Conservation (phyloP, 2,329 filamentous ascomycete species). For the Teratosphaeriaceae sp. region DNA sequence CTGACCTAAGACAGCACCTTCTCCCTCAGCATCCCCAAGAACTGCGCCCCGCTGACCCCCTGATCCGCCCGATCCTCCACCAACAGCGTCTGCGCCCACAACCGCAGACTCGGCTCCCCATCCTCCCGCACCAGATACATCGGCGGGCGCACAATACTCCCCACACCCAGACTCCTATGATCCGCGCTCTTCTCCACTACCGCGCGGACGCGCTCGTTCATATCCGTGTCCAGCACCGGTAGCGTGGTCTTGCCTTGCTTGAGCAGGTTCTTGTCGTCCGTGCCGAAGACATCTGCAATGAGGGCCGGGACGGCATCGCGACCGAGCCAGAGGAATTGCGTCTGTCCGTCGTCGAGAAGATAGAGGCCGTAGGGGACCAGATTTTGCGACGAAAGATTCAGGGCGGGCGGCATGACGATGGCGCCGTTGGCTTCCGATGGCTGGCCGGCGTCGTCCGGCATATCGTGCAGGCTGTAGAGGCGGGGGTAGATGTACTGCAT, state of each 20-base stretch:
- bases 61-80: slow-evolving; percentile 95
- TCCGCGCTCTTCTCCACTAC: slow-evolving; percentile 91
- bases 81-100: slow-evolving; percentile 94
- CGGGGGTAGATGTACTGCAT: slow-evolving; percentile 75
- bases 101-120: slow-evolving; percentile 86
- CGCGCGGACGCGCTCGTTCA: slow-evolving; percentile 87
- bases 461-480: slow-evolving; percentile 80
- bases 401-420: slow-evolving; percentile 74
- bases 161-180: slow-evolving; percentile 77
- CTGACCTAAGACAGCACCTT: slow-evolving; percentile 62
- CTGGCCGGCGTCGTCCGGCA: slow-evolving; percentile 87
- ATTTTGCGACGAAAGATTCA: slow-evolving; percentile 83
- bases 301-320: slow-evolving; percentile 88
- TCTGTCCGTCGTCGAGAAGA: slow-evolving; percentile 94
- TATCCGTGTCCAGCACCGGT: slow-evolving; percentile 87
- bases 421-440: slow-evolving; percentile 81
- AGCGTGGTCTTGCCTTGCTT: slow-evolving; percentile 86
- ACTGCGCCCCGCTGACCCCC: slow-evolving; percentile 86
- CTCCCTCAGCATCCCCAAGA: slow-evolving; percentile 85
- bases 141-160: slow-evolving; percentile 87
- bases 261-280: slow-evolving; percentile 73
- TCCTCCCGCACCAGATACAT: slow-evolving; percentile 93
- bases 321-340: slow-evolving; percentile 95
- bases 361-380: slow-evolving; percentile 88
- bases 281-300: slow-evolving; percentile 81